A percentile compares a stretch with the other conserved stretches of the same genome.
Evolutionary conservation across 371 early-diverging fungal species (phyloP).

Genomic region (Mortierella sp.): DNA sequence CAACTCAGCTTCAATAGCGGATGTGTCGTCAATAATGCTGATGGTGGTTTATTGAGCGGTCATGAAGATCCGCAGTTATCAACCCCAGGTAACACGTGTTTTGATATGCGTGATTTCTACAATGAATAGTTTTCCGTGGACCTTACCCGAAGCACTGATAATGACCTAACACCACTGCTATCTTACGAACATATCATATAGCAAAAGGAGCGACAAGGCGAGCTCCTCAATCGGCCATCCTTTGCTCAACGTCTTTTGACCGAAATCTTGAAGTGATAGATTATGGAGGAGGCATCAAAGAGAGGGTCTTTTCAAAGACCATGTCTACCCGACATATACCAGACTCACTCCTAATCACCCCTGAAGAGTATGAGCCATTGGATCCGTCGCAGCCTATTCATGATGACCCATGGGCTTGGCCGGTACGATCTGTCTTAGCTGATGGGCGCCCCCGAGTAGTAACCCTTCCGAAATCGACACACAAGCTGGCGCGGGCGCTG

Average conservation of each 20-base stretch:
- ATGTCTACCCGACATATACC: slow-evolving; percentile 49
- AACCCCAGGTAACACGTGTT: no score
- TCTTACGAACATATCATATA: slow-evolving; percentile 3
- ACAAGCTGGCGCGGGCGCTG: slow-evolving; percentile 45
- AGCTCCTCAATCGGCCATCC: slow-evolving; percentile 32
- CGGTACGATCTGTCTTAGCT: slow-evolving; percentile 36
- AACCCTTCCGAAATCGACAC: slow-evolving; percentile 41
- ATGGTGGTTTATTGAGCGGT: no score
- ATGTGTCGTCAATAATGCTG: no score
- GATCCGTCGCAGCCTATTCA: slow-evolving; percentile 19
- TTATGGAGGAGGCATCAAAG: slow-evolving; percentile 28
- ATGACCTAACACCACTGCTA: no score
- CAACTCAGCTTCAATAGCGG: background rate
- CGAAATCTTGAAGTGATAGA: slow-evolving; percentile 25
- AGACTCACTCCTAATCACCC: slow-evolving; percentile 45
- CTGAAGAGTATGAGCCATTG: slow-evolving; percentile 47
- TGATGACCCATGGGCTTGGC: slow-evolving; percentile 52
- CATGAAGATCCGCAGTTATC: no score
- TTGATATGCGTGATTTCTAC: no score
- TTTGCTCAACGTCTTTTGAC: slow-evolving; percentile 53
- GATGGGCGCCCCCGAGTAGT: slow-evolving; percentile 39
- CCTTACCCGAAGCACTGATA: no score
- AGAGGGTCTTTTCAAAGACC: slow-evolving; percentile 34
- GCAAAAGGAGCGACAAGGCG: slow-evolving; percentile 26
- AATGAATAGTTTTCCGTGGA: no score